Conservation (phyloP, 768 basidiomycete genomes). For the Russula ochroleuca region DNA sequence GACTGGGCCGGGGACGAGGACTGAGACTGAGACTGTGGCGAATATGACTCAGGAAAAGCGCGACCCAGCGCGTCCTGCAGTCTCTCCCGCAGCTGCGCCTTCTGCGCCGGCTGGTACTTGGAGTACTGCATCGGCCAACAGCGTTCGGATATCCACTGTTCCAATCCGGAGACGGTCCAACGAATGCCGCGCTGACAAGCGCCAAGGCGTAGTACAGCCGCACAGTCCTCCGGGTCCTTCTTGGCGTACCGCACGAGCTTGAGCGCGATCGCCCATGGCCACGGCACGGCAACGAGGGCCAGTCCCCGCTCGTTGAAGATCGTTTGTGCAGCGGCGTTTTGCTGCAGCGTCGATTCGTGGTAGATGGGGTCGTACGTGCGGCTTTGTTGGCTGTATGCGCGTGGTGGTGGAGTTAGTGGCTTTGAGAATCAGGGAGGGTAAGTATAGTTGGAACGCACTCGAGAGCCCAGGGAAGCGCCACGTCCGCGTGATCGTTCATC, state of each 20-base stretch:
- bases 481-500: slow-evolving; percentile 75
- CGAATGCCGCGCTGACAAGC: slow-evolving; percentile 46
- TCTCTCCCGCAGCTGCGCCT: slow-evolving; percentile 44
- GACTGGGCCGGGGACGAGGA: neutral
- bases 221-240: slow-evolving; percentile 62
- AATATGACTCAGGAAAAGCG: neutral
- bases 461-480: slow-evolving; percentile 60
- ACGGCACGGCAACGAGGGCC: slow-evolving; percentile 58
- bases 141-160: slow-evolving; percentile 51
- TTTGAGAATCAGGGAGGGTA: neutral
- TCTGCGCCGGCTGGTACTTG: slow-evolving; percentile 43
- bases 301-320: slow-evolving; percentile 53
- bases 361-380: slow-evolving; percentile 57
- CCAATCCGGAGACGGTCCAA: slow-evolving; percentile 54
- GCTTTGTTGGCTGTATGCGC: slow-evolving; percentile 25
- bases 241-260: slow-evolving; percentile 65
- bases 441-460: slow-evolving; percentile 44
- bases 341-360: slow-evolving; percentile 43
- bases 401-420: neutral
- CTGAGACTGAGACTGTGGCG: neutral
- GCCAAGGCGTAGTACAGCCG: slow-evolving; percentile 61
- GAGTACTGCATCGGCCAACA: slow-evolving; percentile 65
- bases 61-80: slow-evolving; percentile 34
- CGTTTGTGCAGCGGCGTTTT: slow-evolving; percentile 44
- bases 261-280: slow-evolving; percentile 68